Conservation (phyloP, 306 rosid genomes). For the Vigna mungo region DNA sequence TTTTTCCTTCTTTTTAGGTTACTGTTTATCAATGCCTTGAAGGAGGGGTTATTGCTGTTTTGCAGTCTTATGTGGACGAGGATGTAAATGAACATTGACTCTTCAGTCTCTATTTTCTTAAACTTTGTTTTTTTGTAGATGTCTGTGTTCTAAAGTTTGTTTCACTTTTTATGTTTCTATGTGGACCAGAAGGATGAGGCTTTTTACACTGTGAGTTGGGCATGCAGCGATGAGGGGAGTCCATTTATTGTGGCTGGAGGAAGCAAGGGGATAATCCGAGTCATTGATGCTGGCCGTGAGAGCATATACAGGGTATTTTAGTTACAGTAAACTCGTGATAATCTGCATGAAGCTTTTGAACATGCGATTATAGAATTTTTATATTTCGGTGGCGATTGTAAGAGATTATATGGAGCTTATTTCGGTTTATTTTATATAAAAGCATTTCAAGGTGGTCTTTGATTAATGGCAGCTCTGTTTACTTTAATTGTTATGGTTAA, state of each 20-base stretch:
- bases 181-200: conserved; percentile 98
- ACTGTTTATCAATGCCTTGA: conserved; percentile 79
- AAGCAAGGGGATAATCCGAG: conserved; percentile 79
- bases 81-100: conserved; percentile 65
- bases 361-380: background rate
- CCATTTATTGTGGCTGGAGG: conserved; percentile 92
- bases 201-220: conserved; percentile 93
- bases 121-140: background rate
- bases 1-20: conserved; percentile 57
- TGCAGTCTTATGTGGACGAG: conserved; percentile 95
- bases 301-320: conserved; percentile 79
- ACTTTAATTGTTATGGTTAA: background rate
- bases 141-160: background rate
- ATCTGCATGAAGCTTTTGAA: conserved; percentile 32
- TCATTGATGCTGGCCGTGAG: conserved; percentile 86
- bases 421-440: background rate
- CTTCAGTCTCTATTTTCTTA: background rate
- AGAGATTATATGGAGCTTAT: background rate
- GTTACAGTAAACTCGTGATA: conserved; percentile 26
- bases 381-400: background rate
- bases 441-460: background rate
- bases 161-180: conserved; percentile 49
- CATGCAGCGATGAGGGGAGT: conserved; percentile 68
- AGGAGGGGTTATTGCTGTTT: conserved; percentile 84
- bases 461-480: background rate